Evolutionary conservation across 768 basidiomycete genomes (phyloP).

Genomic region (Lentinula lateritia): DNA sequence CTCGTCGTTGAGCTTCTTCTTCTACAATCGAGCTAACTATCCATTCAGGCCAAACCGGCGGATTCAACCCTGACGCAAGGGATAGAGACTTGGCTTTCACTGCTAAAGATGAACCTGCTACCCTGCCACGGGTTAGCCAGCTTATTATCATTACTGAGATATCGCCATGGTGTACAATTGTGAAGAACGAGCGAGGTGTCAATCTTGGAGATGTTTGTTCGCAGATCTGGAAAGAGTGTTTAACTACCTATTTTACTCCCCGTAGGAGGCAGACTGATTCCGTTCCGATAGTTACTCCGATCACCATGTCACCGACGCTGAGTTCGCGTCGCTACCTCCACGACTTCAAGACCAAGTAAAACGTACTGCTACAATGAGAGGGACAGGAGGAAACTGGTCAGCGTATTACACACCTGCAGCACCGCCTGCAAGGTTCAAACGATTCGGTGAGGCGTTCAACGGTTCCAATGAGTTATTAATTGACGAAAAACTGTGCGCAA

Average conservation of each 20-base stretch:
- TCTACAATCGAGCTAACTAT: background rate
- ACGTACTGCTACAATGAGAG: conserved; percentile 43
- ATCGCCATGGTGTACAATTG: conserved; percentile 76
- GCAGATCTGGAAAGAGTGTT: conserved; percentile 73
- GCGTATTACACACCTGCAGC: conserved; percentile 48
- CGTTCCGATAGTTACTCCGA: conserved; percentile 54
- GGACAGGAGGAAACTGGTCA: conserved; percentile 19
- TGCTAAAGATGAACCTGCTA: conserved; percentile 59
- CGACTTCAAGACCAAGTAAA: conserved; percentile 71
- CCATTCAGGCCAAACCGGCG: conserved; percentile 48
- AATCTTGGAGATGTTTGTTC: conserved; percentile 73
- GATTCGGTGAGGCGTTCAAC: conserved; percentile 46
- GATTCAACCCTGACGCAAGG: conserved; percentile 54
- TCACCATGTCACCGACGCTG: conserved; percentile 58
- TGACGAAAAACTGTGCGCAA: background rate
- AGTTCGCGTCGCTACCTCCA: conserved; percentile 53
- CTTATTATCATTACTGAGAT: conserved; percentile 52
- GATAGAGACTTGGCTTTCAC: conserved; percentile 53
- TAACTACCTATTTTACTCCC: conserved; percentile 9
- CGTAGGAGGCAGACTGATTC: conserved; percentile 5
- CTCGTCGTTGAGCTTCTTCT: background rate
- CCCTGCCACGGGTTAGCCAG: conserved; percentile 58
- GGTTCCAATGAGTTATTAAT: background rate
- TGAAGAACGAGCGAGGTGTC: conserved; percentile 68
- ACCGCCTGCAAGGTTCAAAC: conserved; percentile 45